These are phyloP conservation scores for Mycena filopes DNA, from an alignment of 768 basidiomycete genomes.

Conservation along the genomic window DNA sequence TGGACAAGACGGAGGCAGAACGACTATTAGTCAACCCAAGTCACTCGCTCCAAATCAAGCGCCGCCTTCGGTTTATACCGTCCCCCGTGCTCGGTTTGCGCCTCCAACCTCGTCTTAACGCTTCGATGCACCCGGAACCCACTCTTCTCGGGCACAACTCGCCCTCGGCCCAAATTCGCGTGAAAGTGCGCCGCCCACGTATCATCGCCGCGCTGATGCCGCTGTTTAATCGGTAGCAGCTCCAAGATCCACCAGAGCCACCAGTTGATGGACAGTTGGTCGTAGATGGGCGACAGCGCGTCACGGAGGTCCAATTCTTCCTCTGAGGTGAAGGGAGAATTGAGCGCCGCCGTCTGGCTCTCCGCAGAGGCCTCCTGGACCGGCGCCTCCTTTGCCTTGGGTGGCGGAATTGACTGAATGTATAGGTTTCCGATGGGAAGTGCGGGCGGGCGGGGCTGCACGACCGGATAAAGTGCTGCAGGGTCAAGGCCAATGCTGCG, in stretches of 20 bases:
- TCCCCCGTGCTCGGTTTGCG: conserved; percentile 46
- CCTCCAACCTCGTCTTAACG: conserved; percentile 66
- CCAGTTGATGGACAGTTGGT: conserved; percentile 54
- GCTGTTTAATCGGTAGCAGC: conserved; percentile 49
- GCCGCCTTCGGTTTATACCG: conserved; percentile 53
- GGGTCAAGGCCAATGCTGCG: conserved; percentile 54
- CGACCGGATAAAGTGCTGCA: conserved; percentile 47
- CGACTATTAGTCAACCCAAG: conserved; percentile 49
- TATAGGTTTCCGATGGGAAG: conserved; percentile 30
- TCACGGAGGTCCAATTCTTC: conserved; percentile 67
- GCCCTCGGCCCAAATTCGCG: conserved; percentile 50
- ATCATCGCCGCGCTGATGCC: conserved; percentile 47
- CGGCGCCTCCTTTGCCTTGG: neutral
- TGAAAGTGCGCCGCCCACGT: conserved; percentile 41
- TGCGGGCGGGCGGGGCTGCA: conserved; percentile 45
- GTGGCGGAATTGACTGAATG: conserved; percentile 37
- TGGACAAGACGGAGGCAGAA: neutral
- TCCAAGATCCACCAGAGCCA: conserved; percentile 74
- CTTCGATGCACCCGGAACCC: conserved; percentile 59
- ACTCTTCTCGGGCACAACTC: conserved; percentile 53
- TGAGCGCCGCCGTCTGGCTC: no score
- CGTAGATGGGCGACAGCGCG: conserved; percentile 58
- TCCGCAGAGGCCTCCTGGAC: no score
- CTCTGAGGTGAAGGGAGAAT: conserved; percentile 43
- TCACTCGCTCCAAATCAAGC: conserved; percentile 42